phyloP scores from a whole-genome alignment of 2,329 filamentous ascomycete species.

The Cercospora berteroae region DNA sequence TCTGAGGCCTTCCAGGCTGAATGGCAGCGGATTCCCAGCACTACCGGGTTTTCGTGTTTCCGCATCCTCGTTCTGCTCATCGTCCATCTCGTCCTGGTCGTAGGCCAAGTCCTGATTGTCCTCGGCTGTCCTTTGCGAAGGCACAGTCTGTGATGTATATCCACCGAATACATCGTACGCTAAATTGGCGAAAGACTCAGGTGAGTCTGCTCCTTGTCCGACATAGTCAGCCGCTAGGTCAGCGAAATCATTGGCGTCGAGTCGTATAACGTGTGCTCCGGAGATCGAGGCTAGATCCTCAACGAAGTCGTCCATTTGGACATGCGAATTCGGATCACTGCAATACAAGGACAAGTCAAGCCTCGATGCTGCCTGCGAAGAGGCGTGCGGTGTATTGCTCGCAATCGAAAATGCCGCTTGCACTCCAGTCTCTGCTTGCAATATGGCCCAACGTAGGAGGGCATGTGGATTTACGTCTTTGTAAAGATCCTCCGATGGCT shows the following conservation, averaged over 20 bases:
- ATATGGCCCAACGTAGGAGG: constrained; percentile 24
- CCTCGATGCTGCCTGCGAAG: constrained; percentile 30
- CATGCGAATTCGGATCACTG: constrained; percentile 54
- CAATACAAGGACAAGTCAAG: constrained; percentile 48
- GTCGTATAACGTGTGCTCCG: constrained; percentile 63
- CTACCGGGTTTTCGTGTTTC: constrained; percentile 13
- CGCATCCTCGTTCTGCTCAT: constrained; percentile 26
- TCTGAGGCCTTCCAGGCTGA: constrained; percentile 28
- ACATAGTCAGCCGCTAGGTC: constrained; percentile 68
- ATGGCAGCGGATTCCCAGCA: constrained; percentile 10
- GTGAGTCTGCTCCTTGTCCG: constrained; percentile 55
- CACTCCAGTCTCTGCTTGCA: constrained; percentile 33
- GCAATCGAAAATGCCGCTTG: constrained; percentile 28
- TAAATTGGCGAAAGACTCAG: constrained; percentile 44
- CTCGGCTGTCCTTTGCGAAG: constrained; percentile 13
- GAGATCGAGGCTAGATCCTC: constrained; percentile 61
- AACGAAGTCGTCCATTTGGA: constrained; percentile 59
- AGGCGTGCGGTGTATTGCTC: constrained; percentile 14
- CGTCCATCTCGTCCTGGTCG: constrained; percentile 44
- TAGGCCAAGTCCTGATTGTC: constrained; percentile 45
- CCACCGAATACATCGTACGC: constrained; percentile 56
- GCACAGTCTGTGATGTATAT: constrained; percentile 33
- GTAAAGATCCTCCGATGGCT: constrained; percentile 15
- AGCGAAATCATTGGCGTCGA: constrained; percentile 69
- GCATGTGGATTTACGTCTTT: constrained; percentile 21